Evolutionary conservation across 75 land plant genomes (phyloP).

Genomic region (Cupressus sempervirens): DNA sequence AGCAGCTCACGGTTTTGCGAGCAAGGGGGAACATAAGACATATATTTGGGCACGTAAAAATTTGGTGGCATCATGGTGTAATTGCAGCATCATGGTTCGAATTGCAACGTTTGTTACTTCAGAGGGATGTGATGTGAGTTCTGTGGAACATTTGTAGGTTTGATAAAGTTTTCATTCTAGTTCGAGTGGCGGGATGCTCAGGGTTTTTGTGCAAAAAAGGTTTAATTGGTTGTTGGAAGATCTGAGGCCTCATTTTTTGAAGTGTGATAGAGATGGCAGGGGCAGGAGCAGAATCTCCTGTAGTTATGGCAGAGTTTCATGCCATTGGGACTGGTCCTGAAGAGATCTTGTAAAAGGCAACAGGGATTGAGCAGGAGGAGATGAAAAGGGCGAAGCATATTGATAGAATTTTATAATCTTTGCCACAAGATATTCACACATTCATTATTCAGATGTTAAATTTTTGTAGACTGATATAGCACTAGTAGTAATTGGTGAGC

Average conservation of each 20-base stretch:
- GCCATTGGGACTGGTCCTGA: neutral
- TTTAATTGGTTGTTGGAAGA: neutral
- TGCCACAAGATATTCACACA: no score
- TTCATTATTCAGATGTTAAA: no score
- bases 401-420: no score
- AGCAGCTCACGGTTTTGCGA: neutral
- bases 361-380: neutral
- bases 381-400: neutral
- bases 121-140: neutral
- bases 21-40: neutral
- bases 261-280: neutral
- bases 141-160: neutral
- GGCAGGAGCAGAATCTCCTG: neutral
- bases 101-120: neutral
- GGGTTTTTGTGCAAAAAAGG: neutral
- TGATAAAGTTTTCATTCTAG: neutral
- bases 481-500: no score
- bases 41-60: neutral
- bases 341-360: neutral
- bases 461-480: no score
- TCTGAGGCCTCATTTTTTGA: neutral
- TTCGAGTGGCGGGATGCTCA: neutral
- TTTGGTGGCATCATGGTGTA: neutral
- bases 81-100: neutral
- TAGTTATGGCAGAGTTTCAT: neutral